Evolutionary conservation across 768 basidiomycete species (phyloP), one percentile per base, ranked within the genome.

Genomic region (Tylopilus balloui): DNA sequence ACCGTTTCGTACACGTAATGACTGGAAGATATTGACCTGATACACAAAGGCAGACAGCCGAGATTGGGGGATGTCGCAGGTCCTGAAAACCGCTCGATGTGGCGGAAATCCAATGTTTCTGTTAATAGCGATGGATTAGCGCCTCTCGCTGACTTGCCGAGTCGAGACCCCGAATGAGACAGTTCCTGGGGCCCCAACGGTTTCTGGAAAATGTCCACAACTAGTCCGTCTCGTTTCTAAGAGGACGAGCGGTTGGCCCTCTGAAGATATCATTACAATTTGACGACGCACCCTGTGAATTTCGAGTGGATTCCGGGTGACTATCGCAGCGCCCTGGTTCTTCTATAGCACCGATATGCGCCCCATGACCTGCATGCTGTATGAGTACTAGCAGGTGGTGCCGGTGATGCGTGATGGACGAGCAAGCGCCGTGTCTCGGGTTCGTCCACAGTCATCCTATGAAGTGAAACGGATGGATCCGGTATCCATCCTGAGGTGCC

Each of bases 1-100:
- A 29, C 20, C 14, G 2, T 1, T 34, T 46, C 34, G 35, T 51
- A 56, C 56, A 62, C 51, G 53, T 59, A 53, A 55, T 56, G 51
- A 11, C 27, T 32, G 21, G 11, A 25, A 23, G 41, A 32, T 15
- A 37, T n/a, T 15, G 34, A 23, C 44, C 32, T 36, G 36, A 42
- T 11, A 20, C 6, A 34, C 15, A 15, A 19, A 21, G 15, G 6
- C 32, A 48, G 38, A 43, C 34, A 23, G 14, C 48, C 49, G 5
- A 39, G 19, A 35, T n/a, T 39, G 38, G 8, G 44, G 29, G 27
- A 24, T 3, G n/a, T 10, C 14, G 11, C 17, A 23, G 13, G 23
- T 14, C 13, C 29, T 29, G 15, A n/a, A 29, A 25, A 21, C 9
- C 6, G 32, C 10, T 27, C 20, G n/a, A n/a, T n/a, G n/a, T n/a